Conservation (phyloP, 805 yeast genomes). For the Blastobotrys attinorum region DNA sequence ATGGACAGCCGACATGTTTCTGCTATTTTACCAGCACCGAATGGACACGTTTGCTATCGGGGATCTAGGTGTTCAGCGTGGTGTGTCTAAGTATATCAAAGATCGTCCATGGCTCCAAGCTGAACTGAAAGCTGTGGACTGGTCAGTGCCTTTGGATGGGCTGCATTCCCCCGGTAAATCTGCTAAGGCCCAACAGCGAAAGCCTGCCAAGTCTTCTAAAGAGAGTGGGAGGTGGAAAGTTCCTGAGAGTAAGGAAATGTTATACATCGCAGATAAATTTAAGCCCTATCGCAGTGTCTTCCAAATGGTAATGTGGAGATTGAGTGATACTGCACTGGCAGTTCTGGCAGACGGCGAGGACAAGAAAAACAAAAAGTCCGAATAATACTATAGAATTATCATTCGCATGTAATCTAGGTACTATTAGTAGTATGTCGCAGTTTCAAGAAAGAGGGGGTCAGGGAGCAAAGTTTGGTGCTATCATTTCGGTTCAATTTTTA, state of each 20-base stretch:
- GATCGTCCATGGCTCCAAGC: conserved; percentile 30
- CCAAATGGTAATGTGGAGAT: conserved; percentile 69
- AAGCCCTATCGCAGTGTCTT: conserved; percentile 60
- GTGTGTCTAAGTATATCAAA: conserved; percentile 58
- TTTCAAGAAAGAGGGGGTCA: too few species aligned
- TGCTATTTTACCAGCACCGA: conserved; percentile 58
- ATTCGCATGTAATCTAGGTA: too few species aligned
- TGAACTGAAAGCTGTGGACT: conserved; percentile 28
- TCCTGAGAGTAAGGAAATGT: conserved; percentile 46
- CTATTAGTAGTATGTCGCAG: too few species aligned
- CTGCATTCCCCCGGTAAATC: conserved; percentile 25
- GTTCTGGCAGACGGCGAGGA: neutral
- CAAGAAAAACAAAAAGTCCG: too few species aligned
- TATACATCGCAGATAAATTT: conserved; percentile 48
- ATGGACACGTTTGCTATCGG: conserved; percentile 66
- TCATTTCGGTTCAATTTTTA: too few species aligned
- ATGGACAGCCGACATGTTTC: conserved; percentile 89
- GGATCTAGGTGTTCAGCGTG: conserved; percentile 82
- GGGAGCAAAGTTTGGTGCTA: too few species aligned
- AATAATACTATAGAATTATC: too few species aligned
- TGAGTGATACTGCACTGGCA: conserved; percentile 18
- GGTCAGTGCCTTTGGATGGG: conserved; percentile 18
- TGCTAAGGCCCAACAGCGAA: conserved; percentile 28
- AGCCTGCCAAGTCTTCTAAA: conserved; percentile 29
- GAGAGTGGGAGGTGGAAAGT: conserved; percentile 32